Evolutionary conservation across 2,329 filamentous ascomycete genomes (phyloP).

Genomic region (Cladophialophora psammophila): DNA sequence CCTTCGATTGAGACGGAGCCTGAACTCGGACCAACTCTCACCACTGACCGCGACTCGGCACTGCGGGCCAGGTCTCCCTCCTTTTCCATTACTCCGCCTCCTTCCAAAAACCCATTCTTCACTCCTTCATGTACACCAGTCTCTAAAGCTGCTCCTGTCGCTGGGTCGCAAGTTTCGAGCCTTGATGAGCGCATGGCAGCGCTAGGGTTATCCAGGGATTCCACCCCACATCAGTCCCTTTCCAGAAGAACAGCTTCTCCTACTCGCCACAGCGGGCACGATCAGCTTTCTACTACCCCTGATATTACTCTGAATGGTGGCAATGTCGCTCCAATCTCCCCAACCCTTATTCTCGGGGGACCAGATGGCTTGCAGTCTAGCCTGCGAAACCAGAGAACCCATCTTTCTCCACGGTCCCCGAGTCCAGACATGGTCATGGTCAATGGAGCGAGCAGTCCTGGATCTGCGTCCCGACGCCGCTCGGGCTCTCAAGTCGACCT

Average conservation of each 20-base stretch:
- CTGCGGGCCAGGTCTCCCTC: constrained; percentile 14
- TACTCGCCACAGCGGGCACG: not conserved
- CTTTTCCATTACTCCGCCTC: constrained; percentile 13
- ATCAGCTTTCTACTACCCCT: not conserved
- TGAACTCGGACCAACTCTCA: constrained; percentile 6
- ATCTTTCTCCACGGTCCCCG: constrained; percentile 16
- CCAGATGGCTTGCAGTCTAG: not conserved
- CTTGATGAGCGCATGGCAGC: constrained; percentile 11
- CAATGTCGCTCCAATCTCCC: not conserved
- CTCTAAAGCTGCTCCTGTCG: constrained; percentile 1
- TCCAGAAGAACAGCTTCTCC: not conserved
- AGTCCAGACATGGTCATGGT: not conserved
- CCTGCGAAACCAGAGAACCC: not conserved
- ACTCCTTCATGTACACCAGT: constrained; percentile 2
- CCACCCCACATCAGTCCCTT: not conserved
- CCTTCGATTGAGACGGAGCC: constrained; percentile 15
- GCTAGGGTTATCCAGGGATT: constrained; percentile 7
- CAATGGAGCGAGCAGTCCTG: constrained; percentile 1
- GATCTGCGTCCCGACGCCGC: constrained; percentile 20
- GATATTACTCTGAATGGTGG: no score
- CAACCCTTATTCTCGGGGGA: not conserved
- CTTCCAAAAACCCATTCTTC: constrained; percentile 1
- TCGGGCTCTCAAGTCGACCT: constrained; percentile 9
- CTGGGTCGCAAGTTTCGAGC: constrained; percentile 4
- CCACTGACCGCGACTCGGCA: constrained; percentile 9